A percentile compares a stretch with the other conserved stretches of the same genome.
Conservation (phyloP, 495 filamentous ascomycete species). For the Ramalina intermedia region DNA sequence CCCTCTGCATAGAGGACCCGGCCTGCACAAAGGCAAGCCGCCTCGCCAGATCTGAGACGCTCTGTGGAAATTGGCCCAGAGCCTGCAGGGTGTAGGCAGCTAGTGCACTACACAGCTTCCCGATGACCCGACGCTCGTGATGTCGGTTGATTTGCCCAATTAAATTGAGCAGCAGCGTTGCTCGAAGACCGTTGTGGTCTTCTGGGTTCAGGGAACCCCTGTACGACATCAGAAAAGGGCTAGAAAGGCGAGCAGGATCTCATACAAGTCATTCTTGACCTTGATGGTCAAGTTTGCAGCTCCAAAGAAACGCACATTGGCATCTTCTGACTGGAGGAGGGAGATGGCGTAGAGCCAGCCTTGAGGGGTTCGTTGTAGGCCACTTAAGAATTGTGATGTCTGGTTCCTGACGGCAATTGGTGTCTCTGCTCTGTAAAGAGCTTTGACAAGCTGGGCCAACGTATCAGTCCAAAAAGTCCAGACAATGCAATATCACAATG, state of each 20-base stretch:
- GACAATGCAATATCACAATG: too few relatives aligned
- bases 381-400: conserved; percentile 64
- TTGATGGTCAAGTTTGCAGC: conserved; percentile 88
- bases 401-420: conserved; percentile 39
- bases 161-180: conserved; percentile 34
- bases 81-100: conserved; percentile 68
- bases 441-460: conserved; percentile 36
- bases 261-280: conserved; percentile 68
- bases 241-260: not conserved
- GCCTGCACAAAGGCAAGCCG: not conserved
- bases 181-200: conserved; percentile 28
- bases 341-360: conserved; percentile 77
- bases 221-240: too few relatives aligned
- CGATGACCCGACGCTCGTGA: conserved; percentile 50
- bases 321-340: conserved; percentile 47
- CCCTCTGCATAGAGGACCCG: not conserved
- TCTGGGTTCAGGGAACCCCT: not conserved
- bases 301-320: conserved; percentile 80
- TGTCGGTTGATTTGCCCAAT: conserved; percentile 42
- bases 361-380: conserved; percentile 57
- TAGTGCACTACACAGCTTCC: conserved; percentile 73
- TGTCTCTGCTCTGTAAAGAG: conserved; percentile 57
- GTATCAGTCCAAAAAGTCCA: too few relatives aligned
- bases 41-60: conserved; percentile 47
- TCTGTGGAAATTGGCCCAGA: conserved; percentile 50